Base-by-base conservation (phyloP, 768 basidiomycete species). In the Stropharia rugosoannulata region DNA sequence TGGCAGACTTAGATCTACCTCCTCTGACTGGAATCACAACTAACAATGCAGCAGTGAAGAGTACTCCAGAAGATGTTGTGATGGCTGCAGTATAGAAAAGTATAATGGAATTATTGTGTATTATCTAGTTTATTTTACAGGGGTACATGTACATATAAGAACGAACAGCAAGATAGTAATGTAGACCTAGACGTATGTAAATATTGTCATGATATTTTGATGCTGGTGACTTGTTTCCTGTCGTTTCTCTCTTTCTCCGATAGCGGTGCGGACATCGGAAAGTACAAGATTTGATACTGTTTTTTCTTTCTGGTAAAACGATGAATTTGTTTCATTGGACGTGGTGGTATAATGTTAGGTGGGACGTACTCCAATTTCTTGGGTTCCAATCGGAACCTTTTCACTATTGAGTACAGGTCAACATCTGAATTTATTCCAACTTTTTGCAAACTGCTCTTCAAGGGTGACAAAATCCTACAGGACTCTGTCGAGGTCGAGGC, bases 251-350 rank as follows among this genome's bases (percentile, higher is more conserved):
- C 81, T 22, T 64, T 50, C 11, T 82, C 78, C 2, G 77, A 77
- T 48, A 94, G 70, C 5, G 89, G 85, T 1, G 77, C 73, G 0
- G 75, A 79, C 72, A 94, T 80, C 1, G 90, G 88, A 62, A 95
- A 94, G 63, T 85, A 89, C 29, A 97, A 75, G 15, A 96, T 82
- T 66, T 97, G 94, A 65, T 90, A 94, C 43, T 87, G 77, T 56
- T 81, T 73, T 61, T 74, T 71, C 59, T 70, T 75, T 57, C 85
- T 86, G 29, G 60, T n/a, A 46, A 42, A 10, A 45, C 18, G 29
- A 36, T 53, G 5, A 53, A 9, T 15, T 7, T 18, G 16, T n/a
- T 51, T n/a, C 18, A 40, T 15, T 27, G 3, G 15, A 22, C 27
- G 15, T 40, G 3, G n/a, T 4, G 22, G 22, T 22, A 22, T 22